Conservation (phyloP, 73 alveolate genomes). For the Loxodes magnus region DNA sequence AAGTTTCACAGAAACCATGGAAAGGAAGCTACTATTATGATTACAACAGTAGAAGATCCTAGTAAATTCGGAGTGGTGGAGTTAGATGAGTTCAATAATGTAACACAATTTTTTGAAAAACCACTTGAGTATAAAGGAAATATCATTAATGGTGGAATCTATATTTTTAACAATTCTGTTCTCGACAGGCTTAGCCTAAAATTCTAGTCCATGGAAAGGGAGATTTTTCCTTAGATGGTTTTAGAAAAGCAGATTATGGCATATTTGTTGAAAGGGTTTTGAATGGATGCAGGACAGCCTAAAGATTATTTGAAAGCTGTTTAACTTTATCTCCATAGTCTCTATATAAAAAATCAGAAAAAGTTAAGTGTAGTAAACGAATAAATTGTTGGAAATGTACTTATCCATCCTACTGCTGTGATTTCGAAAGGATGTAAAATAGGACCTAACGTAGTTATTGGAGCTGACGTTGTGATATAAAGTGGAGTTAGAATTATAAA, state of each 20-base stretch:
- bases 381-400: conserved; percentile 49
- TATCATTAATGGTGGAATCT: conserved; percentile 93
- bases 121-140: conserved; percentile 83
- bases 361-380: too few species aligned
- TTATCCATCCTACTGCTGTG: conserved; percentile 30
- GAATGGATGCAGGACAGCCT: conserved; percentile 98
- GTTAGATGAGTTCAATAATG: conserved; percentile 61
- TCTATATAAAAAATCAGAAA: too few species aligned
- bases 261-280: conserved; percentile 76
- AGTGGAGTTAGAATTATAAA: conserved; percentile 55
- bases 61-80: conserved; percentile 91
- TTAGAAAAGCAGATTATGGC: conserved; percentile 79
- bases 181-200: conserved; percentile 70
- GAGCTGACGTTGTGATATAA: conserved; percentile 79
- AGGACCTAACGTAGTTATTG: conserved; percentile 96
- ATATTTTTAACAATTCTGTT: conserved; percentile 67
- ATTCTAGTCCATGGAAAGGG: conserved; percentile 92
- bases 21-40: conserved; percentile 85
- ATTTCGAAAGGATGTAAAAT: conserved; percentile 56
- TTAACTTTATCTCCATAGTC: conserved; percentile 60
- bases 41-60: conserved; percentile 95
- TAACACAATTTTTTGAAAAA: conserved; percentile 84
- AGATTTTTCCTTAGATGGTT: conserved; percentile 93
- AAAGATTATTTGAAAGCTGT: conserved; percentile 76
- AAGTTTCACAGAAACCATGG: conserved; percentile 90